Conservation (phyloP, 192 early-diverging fungal species). For the Obelidium mucronatum region DNA sequence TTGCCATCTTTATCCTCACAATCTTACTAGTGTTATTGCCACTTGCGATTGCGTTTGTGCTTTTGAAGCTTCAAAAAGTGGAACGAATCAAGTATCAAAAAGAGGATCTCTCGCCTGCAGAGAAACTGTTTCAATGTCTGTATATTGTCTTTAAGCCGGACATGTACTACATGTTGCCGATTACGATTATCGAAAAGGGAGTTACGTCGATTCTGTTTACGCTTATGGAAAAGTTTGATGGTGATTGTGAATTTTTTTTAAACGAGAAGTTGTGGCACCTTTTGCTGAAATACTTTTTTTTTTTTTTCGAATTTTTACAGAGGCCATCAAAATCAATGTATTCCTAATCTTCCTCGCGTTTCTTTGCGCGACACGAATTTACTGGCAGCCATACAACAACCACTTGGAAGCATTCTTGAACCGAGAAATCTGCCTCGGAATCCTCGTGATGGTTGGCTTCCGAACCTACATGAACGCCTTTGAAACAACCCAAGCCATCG, state of each 20-base stretch:
- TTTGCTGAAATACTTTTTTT: too few species aligned
- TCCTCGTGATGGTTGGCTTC: slow-evolving; percentile 25
- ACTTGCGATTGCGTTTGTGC: not conserved
- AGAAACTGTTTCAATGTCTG: slow-evolving; percentile 27
- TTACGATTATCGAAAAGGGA: slow-evolving; percentile 36
- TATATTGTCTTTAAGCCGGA: slow-evolving; percentile 36
- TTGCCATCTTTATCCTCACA: slow-evolving; percentile 25
- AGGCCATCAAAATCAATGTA: slow-evolving; percentile 16
- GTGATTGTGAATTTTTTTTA: not conserved
- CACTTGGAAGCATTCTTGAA: slow-evolving; percentile 36
- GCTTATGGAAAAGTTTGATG: not conserved
- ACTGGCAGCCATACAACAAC: slow-evolving; percentile 27
- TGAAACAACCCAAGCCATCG: not conserved
- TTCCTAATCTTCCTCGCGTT: slow-evolving; percentile 16
- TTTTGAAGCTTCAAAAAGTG: not conserved
- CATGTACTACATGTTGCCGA: slow-evolving; percentile 19
- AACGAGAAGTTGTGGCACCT: too few species aligned
- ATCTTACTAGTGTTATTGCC: slow-evolving; percentile 24
- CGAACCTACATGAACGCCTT: slow-evolving; percentile 5
- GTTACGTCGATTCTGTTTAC: slow-evolving; percentile 29
- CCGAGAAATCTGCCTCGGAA: slow-evolving; percentile 30
- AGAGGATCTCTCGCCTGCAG: slow-evolving; percentile 4
- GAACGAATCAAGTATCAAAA: slow-evolving; percentile 16
- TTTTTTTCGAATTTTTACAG: not conserved
- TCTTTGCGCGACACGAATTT: slow-evolving; percentile 24